Evolutionary conservation across 495 filamentous ascomycete genomes (phyloP).

Genomic region (Bacidia gigantensis): DNA sequence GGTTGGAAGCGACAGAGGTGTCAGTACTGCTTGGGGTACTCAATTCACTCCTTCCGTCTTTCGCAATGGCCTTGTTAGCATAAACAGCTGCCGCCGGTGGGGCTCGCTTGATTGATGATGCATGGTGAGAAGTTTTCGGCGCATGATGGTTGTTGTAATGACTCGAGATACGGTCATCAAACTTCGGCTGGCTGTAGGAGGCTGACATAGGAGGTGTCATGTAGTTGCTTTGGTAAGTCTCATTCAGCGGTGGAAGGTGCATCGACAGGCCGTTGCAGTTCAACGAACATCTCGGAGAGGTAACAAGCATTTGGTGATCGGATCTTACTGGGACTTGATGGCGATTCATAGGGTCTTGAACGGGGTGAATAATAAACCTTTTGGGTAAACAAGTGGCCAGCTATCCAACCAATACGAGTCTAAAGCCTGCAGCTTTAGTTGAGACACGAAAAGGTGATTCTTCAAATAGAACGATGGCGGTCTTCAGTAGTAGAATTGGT

Average conservation of each 20-base stretch:
- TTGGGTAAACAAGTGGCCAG: background rate
- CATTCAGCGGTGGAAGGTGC: constrained; percentile 18
- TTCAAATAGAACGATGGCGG: background rate
- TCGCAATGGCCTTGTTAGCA: constrained; percentile 11
- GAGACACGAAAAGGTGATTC: constrained; percentile 2
- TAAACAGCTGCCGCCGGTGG: constrained; percentile 4
- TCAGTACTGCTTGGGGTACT: constrained; percentile 17
- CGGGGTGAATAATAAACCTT: constrained; percentile 1
- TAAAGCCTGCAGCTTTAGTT: background rate
- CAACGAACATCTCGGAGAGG: constrained; percentile 17
- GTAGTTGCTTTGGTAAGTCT: constrained; percentile 13
- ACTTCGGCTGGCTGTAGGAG: constrained; percentile 16
- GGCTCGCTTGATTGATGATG: constrained; percentile 10
- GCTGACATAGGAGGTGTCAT: constrained; percentile 21
- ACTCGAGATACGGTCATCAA: constrained; percentile 11
- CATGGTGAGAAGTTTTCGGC: constrained; percentile 9
- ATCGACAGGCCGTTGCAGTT: constrained; percentile 20
- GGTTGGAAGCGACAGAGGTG: constrained; percentile 11
- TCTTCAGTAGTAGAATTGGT: background rate
- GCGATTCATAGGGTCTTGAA: constrained; percentile 4
- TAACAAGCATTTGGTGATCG: constrained; percentile 16
- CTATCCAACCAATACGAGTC: constrained; percentile 6
- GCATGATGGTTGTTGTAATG: constrained; percentile 11
- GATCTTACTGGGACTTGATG: constrained; percentile 3
- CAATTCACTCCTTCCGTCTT: constrained; percentile 12